A percentile compares a stretch with the other conserved stretches of the same genome.
Conservation (phyloP, 2,329 filamentous ascomycete genomes). For the Colletotrichum sp. region DNA sequence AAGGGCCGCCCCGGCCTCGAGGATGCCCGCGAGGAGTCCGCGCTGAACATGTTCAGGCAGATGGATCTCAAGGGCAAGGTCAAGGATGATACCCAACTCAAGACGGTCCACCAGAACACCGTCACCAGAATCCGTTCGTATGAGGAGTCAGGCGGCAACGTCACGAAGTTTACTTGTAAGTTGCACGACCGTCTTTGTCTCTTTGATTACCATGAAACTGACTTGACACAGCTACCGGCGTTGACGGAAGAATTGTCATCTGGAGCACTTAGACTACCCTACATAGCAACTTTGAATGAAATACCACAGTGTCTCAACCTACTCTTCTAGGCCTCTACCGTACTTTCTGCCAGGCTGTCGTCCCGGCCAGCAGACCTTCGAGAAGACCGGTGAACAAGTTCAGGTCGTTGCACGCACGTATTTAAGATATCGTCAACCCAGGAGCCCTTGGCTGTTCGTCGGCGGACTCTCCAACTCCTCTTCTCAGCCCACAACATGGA, state of each 20-base stretch:
- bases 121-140: slow-evolving; percentile 84
- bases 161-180: slow-evolving; percentile 88
- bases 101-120: slow-evolving; percentile 96
- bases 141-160: slow-evolving; percentile 65
- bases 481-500: not conserved
- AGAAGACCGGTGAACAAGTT: not conserved
- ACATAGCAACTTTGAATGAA: slow-evolving; percentile 11
- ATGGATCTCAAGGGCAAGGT: slow-evolving; percentile 97
- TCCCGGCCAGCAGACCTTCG: not conserved
- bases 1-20: slow-evolving; percentile 68
- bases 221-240: slow-evolving; percentile 70
- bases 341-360: not conserved
- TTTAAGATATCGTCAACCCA: not conserved
- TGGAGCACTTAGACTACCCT: slow-evolving; percentile 65
- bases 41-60: slow-evolving; percentile 96
- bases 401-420: not conserved
- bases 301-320: slow-evolving; percentile 5
- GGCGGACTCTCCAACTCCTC: not conserved
- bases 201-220: slow-evolving; percentile 5
- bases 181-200: slow-evolving; percentile 26
- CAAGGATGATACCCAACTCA: slow-evolving; percentile 91
- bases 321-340: not conserved
- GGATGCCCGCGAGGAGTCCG: slow-evolving; percentile 81
- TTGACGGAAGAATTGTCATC: slow-evolving; percentile 82
- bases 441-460: not conserved